phyloP scores from a whole-genome alignment of 192 early-diverging fungal genomes.

The Fimicolochytrium jonesii region DNA sequence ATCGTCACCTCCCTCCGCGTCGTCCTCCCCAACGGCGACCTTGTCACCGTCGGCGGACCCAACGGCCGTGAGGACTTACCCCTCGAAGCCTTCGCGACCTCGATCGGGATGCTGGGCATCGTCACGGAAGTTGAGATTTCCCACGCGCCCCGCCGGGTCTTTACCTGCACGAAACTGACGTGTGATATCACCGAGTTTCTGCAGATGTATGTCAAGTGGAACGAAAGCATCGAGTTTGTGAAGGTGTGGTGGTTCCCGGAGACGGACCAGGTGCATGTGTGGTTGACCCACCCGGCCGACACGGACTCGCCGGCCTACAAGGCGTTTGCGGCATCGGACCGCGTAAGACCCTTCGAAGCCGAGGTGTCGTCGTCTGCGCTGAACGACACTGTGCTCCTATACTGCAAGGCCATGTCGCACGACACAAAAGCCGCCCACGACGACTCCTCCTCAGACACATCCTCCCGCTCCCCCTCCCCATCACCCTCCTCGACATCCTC shows the following conservation, averaged over 20 bases:
- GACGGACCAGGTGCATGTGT: slow-evolving; percentile 33
- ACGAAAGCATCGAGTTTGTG: slow-evolving; percentile 23
- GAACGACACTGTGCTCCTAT: slow-evolving; percentile 15
- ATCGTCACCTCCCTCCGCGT: slow-evolving; percentile 18
- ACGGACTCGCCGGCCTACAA: background rate
- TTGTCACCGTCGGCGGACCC: background rate
- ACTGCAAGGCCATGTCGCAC: slow-evolving; percentile 20
- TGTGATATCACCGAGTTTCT: slow-evolving; percentile 20
- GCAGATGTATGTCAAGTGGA: background rate
- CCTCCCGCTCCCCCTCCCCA: background rate
- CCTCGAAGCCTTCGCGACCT: slow-evolving; percentile 21
- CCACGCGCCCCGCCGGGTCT: slow-evolving; percentile 10
- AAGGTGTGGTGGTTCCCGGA: slow-evolving; percentile 46
- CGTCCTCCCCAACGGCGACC: slow-evolving; percentile 19
- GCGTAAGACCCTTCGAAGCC: background rate
- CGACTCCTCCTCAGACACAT: background rate
- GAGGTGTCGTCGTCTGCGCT: background rate
- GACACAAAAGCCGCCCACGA: slow-evolving; percentile 17
- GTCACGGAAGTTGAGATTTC: slow-evolving; percentile 21
- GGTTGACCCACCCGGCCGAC: slow-evolving; percentile 20
- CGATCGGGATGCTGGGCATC: slow-evolving; percentile 31
- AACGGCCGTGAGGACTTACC: slow-evolving; percentile 5
- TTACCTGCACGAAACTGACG: slow-evolving; percentile 24
- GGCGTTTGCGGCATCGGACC: background rate
- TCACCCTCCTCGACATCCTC: background rate